Base-by-base conservation (phyloP, 345 rosid genomes). In the Trapa incisa region DNA sequence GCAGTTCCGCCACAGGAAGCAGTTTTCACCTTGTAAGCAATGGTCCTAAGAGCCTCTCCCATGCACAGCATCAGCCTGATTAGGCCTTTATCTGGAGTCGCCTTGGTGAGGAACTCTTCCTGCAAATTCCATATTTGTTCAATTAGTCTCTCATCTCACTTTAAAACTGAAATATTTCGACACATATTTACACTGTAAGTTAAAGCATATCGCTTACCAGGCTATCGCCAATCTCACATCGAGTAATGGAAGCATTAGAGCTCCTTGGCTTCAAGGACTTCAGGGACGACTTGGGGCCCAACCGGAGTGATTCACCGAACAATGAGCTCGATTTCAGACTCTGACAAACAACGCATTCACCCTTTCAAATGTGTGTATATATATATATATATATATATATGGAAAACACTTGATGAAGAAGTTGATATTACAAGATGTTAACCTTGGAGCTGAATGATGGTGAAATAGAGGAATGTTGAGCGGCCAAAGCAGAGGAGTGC, bases 1-100 rank as follows among this genome's bases (percentile, higher is more conserved):
- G 94, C 92, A 29, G 97, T 94, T 75, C 96, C 99, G 67, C 93
- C 97, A 73, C 97, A 94, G 68, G 99, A 91, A 76, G 99, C 97
- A 50, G 99, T 94, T 77, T 92, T 89, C 47, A 94, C 97, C 68
- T 94, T 94, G 70, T 84, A 89, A 64, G 97, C 65, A 61, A 91
- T 94, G 41, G 99, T 94, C 70, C 97, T 86, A 56, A 91, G 64
- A 37, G 99, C 99, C 76, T 94, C 99, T 74, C 96, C 93, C 99
- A 91, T 91, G 80, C 90, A 91, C 80, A 76, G 81, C 80, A 94
- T 52, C 77, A 94, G 60, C 71, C 93, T 83, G 66, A 82, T 78
- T 53, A 94, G 74, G 56, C 90, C 96, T 74, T 89, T 94, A 70
- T 94, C 96, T 12, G 87, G 73, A 0, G 97, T 94, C 66, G 97